Conservation (phyloP, 768 basidiomycete genomes). For the Kwoniella dendrophila region DNA sequence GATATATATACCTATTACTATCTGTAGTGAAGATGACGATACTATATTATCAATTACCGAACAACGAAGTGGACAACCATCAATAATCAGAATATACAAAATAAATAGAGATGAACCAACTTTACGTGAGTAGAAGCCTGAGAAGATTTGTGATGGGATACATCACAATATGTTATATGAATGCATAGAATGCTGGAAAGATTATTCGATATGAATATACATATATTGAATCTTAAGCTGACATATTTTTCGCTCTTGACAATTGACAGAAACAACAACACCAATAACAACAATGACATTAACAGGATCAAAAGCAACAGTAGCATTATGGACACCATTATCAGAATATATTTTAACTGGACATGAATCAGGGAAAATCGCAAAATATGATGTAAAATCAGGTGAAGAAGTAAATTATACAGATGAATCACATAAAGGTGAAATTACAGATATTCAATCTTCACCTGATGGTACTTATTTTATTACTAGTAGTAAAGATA, state of each 20-base stretch:
- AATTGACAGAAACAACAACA: conserved; percentile 71
- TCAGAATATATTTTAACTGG: conserved; percentile 84
- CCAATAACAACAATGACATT: conserved; percentile 80
- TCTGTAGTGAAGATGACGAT: conserved; percentile 53
- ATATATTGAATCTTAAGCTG: background rate
- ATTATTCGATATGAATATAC: too few relatives aligned
- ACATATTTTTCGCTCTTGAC: background rate
- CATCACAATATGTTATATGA: too few relatives aligned
- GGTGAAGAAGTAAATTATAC: conserved; percentile 82
- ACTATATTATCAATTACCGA: conserved; percentile 92
- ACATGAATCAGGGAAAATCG: conserved; percentile 94
- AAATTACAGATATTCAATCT: conserved; percentile 86
- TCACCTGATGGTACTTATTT: conserved; percentile 90
- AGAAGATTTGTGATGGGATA: too few relatives aligned
- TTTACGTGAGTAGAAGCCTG: conserved; percentile 76
- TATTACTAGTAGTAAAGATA: conserved; percentile 94
- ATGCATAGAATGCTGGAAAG: too few relatives aligned
- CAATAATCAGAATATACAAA: conserved; percentile 83
- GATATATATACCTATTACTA: background rate
- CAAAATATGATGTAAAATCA: conserved; percentile 82
- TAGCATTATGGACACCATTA: conserved; percentile 82
- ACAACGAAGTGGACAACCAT: conserved; percentile 91
- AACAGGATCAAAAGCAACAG: conserved; percentile 92
- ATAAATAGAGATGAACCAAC: conserved; percentile 82
- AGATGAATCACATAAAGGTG: conserved; percentile 73